Evolutionary conservation across 116 monocot genomes (phyloP).

Genomic region (Papilionanthe hybrid): DNA sequence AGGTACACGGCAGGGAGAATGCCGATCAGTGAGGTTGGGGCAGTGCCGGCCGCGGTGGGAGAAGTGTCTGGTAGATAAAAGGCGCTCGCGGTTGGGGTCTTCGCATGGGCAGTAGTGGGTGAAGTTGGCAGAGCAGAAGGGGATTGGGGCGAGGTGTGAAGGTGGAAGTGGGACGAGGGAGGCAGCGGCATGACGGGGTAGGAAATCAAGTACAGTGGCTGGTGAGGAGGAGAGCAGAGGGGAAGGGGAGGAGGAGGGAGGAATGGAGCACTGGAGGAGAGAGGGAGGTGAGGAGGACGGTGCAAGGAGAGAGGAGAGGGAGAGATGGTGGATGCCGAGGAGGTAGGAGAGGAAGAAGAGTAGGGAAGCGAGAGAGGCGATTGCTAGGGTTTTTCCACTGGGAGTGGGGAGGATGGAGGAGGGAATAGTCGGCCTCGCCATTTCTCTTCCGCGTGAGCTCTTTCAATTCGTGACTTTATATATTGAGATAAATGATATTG

Average conservation of each 20-base stretch:
- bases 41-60: slow-evolving; percentile 66
- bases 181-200: slow-evolving; percentile 23
- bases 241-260: not conserved
- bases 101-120: slow-evolving; percentile 84
- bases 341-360: slow-evolving; percentile 33
- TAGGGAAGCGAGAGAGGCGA: slow-evolving; percentile 18
- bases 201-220: slow-evolving; percentile 26
- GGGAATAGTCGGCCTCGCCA: not conserved
- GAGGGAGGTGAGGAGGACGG: not conserved
- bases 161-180: slow-evolving; percentile 9
- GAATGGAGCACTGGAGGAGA: slow-evolving; percentile 1
- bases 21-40: slow-evolving; percentile 25
- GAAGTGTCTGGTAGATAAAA: slow-evolving; percentile 29
- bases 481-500: no score
- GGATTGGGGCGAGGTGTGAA: slow-evolving; percentile 24
- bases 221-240: not conserved
- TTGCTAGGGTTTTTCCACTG: slow-evolving; percentile 17
- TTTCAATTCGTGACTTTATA: no score
- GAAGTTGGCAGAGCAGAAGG: slow-evolving; percentile 62
- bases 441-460: not conserved
- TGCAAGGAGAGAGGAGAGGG: slow-evolving; percentile 15
- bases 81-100: slow-evolving; percentile 54
- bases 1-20: slow-evolving; percentile 50
- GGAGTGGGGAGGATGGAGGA: slow-evolving; percentile 15
- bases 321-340: slow-evolving; percentile 26